Conservation (phyloP, 768 basidiomycete species). For the Collybia nuda region DNA sequence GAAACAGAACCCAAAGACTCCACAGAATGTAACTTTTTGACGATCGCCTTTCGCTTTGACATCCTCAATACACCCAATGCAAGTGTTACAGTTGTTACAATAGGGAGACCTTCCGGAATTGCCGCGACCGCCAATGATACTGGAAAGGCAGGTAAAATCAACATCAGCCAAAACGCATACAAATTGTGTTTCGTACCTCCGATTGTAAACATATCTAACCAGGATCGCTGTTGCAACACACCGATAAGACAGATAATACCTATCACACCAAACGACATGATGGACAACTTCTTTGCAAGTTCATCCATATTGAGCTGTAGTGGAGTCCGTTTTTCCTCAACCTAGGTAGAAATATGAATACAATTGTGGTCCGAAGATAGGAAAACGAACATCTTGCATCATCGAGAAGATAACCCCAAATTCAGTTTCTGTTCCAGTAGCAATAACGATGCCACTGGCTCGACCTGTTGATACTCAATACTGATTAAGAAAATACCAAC, state of each 20-base stretch:
- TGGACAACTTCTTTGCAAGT: slow-evolving; percentile 87
- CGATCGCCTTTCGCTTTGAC: slow-evolving; percentile 94
- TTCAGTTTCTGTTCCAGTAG: slow-evolving; percentile 83
- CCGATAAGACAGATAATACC: slow-evolving; percentile 92
- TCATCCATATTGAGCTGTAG: slow-evolving; percentile 96
- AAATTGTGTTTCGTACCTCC: slow-evolving; percentile 61
- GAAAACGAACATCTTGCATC: slow-evolving; percentile 84
- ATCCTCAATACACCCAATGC: slow-evolving; percentile 93
- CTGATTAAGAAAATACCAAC: background rate
- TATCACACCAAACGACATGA: slow-evolving; percentile 91
- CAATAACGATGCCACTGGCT: slow-evolving; percentile 86
- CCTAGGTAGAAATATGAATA: slow-evolving; percentile 27
- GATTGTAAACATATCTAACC: slow-evolving; percentile 99
- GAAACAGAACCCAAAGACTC: slow-evolving; percentile 92
- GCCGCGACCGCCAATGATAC: slow-evolving; percentile 98
- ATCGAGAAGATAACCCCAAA: slow-evolving; percentile 96
- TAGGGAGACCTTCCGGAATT: slow-evolving; percentile 94
- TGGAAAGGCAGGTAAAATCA: slow-evolving; percentile 27
- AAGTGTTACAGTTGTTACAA: slow-evolving; percentile 96
- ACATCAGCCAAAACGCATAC: background rate
- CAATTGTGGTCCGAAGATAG: slow-evolving; percentile 11
- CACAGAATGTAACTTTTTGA: slow-evolving; percentile 95
- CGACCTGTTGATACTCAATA: slow-evolving; percentile 46
- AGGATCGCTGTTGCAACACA: slow-evolving; percentile 78
- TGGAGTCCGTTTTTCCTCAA: slow-evolving; percentile 89